These are phyloP conservation scores for Auricularia heimuer DNA, from an alignment of 768 basidiomycete species.

Conservation along the genomic window DNA sequence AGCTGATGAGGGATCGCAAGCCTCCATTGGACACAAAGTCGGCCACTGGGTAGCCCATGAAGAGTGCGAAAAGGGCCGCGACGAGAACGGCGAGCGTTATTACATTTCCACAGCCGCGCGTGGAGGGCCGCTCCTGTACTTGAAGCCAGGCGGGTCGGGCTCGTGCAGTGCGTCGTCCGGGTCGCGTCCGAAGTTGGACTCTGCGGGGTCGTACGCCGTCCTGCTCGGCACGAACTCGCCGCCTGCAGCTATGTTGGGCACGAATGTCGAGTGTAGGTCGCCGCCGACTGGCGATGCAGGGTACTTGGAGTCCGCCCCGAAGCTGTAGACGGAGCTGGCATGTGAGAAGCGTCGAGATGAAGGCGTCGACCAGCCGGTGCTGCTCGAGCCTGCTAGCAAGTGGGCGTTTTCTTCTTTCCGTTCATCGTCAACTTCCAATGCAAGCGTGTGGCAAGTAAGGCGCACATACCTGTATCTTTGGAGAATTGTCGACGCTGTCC, in stretches of 20 bases:
- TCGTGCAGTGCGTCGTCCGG: slow-evolving; percentile 90
- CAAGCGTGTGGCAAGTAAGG: neutral
- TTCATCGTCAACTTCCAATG: neutral
- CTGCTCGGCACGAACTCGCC: neutral
- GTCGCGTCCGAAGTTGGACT: slow-evolving; percentile 19
- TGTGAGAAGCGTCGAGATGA: slow-evolving; percentile 1
- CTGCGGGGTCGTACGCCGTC: slow-evolving; percentile 17
- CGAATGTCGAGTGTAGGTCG: neutral
- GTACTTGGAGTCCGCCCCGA: slow-evolving; percentile 5
- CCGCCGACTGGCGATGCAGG: neutral
- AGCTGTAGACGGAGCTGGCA: slow-evolving; percentile 1
- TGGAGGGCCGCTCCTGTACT: slow-evolving; percentile 33
- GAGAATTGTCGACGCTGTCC: neutral
- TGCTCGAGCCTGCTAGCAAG: neutral
- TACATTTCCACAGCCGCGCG: slow-evolving; percentile 74
- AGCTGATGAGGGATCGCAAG: slow-evolving; percentile 38
- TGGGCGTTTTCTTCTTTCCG: neutral
- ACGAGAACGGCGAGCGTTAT: slow-evolving; percentile 61
- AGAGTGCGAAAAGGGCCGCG: slow-evolving; percentile 61
- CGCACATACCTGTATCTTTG: neutral
- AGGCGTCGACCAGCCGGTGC: neutral
- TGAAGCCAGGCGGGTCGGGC: slow-evolving; percentile 57
- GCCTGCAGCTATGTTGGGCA: neutral
- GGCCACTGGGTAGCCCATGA: slow-evolving; percentile 84
- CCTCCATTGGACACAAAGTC: slow-evolving; percentile 30